These are phyloP conservation scores for Aaosphaeria pasadenensis DNA, from an alignment of 2,329 filamentous ascomycete species.

Conservation along the genomic window DNA sequence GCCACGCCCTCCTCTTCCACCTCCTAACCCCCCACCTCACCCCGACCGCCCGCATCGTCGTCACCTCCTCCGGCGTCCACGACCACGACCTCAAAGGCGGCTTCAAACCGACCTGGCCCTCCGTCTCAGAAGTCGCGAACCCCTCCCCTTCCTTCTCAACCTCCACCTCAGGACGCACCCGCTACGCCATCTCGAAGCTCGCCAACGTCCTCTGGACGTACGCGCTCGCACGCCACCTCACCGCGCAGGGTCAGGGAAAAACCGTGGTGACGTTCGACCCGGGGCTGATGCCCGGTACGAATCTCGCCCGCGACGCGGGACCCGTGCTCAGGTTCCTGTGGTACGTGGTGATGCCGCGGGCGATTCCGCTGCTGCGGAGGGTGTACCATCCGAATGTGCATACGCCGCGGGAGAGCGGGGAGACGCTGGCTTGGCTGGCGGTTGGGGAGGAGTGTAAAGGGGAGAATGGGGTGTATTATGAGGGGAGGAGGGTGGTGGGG, in stretches of 20 bases:
- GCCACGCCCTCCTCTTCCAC: conserved; percentile 51
- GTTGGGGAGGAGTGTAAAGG: conserved; percentile 29
- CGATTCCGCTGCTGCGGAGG: conserved; percentile 37
- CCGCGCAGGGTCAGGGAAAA: conserved; percentile 10
- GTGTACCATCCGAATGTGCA: conserved; percentile 38
- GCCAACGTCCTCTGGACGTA: conserved; percentile 50
- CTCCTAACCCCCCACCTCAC: conserved; percentile 44
- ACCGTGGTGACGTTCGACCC: conserved; percentile 47
- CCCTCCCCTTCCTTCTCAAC: conserved; percentile 26
- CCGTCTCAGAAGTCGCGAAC: conserved; percentile 46
- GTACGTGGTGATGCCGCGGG: conserved; percentile 31
- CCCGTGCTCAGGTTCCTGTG: conserved; percentile 32
- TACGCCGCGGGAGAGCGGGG: conserved; percentile 39
- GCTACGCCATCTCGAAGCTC: conserved; percentile 48
- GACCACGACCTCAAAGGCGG: conserved; percentile 25
- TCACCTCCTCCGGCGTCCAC: conserved; percentile 44
- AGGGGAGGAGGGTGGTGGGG: conserved; percentile 39
- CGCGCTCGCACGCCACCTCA: conserved; percentile 40
- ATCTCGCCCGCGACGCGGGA: conserved; percentile 36
- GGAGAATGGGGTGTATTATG: conserved; percentile 45
- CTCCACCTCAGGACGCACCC: conserved; percentile 28
- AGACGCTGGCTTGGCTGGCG: conserved; percentile 42
- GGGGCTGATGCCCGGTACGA: conserved; percentile 50
- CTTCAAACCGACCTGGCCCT: conserved; percentile 43
- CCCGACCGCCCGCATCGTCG: conserved; percentile 41